Base-by-base conservation (phyloP, 225 moss, liverwort and hornwort species). In the Polytrichum formosum region DNA sequence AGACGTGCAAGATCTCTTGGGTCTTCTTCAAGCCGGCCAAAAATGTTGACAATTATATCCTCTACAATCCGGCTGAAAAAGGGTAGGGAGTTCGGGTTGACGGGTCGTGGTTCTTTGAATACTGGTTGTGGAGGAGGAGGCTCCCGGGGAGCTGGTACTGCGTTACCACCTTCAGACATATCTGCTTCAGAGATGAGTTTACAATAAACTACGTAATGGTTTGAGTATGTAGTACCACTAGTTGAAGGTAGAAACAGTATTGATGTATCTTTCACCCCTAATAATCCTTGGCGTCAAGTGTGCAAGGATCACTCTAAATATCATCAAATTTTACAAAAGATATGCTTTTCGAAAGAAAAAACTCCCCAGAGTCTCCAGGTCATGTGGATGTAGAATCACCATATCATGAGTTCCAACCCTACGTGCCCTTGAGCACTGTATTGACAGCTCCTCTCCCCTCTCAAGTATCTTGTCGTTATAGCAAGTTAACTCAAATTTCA, bases 21-120 rank as follows among this genome's bases (percentile, higher is more conserved):
- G 71, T 93, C 91, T 19, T 88, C 85, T 76, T 93, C 93, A 3
- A 93, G 85, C 63, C 89, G 82, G 13, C 87, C 83, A 71, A 93
- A 91, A 26, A 84, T 81, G 60, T 93, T 91, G 56, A 89, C 80
- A n/a, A 90, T 69, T 30, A 93, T 82, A 63, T 93, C 91, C 72
- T 89, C 91, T 4, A 91, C 85, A 22, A 91, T 80, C 55, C 78
- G 68, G 60, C 78, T 85, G 81, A 91, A 93, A 73, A 84, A 83
- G 18, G 81, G 79, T 28, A 87, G 55, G 6, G 74, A 75, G 56
- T 87, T 87, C 9, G 81, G 81, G 63, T 87, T 83, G 26, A 86
- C 73, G 61, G 78, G 86, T 65, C 75, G 54, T 21, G 83, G 80
- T 66, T 86, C 74, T 66, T 83, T 86, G 63, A 86, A 83, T 20